phyloP scores from a whole-genome alignment of 768 basidiomycete species.

The Mycena chlorophos region DNA sequence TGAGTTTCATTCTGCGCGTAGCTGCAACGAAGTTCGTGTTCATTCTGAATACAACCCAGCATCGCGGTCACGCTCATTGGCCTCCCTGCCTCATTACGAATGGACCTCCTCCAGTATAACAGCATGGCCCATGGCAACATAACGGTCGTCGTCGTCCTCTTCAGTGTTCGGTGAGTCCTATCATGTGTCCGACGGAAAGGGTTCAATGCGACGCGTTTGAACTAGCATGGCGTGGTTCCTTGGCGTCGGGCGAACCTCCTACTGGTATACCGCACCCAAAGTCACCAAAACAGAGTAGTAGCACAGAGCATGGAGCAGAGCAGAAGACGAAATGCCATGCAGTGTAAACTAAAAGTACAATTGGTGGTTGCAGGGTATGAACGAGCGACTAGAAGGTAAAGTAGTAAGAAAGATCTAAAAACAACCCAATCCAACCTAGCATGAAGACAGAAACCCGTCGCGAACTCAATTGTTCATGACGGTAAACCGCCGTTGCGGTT shows the following conservation, averaged over 20 bases:
- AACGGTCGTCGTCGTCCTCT: conserved; percentile 57
- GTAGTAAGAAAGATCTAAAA: conserved; percentile 25
- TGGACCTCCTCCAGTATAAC: conserved; percentile 60
- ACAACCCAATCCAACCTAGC: conserved; percentile 12
- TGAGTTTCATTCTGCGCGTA: conserved; percentile 1
- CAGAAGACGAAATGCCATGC: too few relatives aligned
- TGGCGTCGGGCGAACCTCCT: neutral
- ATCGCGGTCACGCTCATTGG: conserved; percentile 56
- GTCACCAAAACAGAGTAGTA: neutral
- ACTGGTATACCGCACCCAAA: neutral
- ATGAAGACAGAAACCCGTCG: neutral
- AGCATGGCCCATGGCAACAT: conserved; percentile 77
- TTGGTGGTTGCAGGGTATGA: neutral
- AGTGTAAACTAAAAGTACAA: neutral
- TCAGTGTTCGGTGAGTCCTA: conserved; percentile 46
- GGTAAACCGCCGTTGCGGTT: conserved; percentile 31
- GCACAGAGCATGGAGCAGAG: neutral
- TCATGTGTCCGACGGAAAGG: neutral
- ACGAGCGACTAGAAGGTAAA: conserved; percentile 22
- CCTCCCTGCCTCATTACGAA: conserved; percentile 57
- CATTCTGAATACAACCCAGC: conserved; percentile 36
- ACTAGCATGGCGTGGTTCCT: conserved; percentile 24
- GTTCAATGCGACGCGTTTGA: neutral
- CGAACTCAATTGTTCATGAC: conserved; percentile 32
- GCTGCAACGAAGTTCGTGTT: conserved; percentile 15